A percentile compares a stretch with the other conserved stretches of the same genome.
These are phyloP conservation scores for Prunus yedoensis DNA, from an alignment of 331 rosid genomes.

Conservation along the genomic window DNA sequence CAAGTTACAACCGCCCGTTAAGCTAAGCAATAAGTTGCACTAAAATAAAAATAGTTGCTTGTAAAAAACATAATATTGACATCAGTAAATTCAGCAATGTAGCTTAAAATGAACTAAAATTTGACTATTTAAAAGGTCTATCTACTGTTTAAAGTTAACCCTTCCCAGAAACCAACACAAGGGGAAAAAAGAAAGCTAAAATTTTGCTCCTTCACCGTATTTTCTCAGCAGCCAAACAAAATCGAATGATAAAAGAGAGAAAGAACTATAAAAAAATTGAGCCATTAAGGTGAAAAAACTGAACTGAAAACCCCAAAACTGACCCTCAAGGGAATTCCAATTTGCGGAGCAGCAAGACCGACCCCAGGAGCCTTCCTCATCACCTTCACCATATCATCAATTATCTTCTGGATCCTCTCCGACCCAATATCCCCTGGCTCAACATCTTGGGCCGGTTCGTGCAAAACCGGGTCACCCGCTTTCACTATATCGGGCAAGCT, in stretches of 20 bases:
- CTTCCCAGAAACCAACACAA: background rate
- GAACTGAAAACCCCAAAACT: background rate
- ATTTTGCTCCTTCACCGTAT: background rate
- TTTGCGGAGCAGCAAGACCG: slow-evolving; percentile 94
- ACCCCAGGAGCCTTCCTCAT: slow-evolving; percentile 94
- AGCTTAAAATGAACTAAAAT: background rate
- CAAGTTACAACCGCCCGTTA: background rate
- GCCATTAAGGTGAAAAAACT: background rate
- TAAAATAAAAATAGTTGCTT: background rate
- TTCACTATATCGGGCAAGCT: slow-evolving; percentile 64
- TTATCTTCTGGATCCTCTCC: slow-evolving; percentile 76
- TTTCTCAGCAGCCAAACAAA: slow-evolving; percentile 15
- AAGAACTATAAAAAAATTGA: background rate
- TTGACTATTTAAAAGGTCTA: background rate
- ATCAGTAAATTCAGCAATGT: background rate
- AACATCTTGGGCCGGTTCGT: slow-evolving; percentile 76
- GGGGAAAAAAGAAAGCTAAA: background rate
- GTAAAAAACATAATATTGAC: background rate
- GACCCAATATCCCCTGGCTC: slow-evolving; percentile 57
- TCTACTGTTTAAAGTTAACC: background rate
- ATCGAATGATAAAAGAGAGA: background rate
- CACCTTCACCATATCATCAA: slow-evolving; percentile 73
- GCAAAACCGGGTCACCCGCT: slow-evolving; percentile 96
- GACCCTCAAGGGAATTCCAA: slow-evolving; percentile 59
- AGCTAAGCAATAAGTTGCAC: background rate